phyloP scores from a whole-genome alignment of 345 rosid genomes.

The Acer negundo region DNA sequence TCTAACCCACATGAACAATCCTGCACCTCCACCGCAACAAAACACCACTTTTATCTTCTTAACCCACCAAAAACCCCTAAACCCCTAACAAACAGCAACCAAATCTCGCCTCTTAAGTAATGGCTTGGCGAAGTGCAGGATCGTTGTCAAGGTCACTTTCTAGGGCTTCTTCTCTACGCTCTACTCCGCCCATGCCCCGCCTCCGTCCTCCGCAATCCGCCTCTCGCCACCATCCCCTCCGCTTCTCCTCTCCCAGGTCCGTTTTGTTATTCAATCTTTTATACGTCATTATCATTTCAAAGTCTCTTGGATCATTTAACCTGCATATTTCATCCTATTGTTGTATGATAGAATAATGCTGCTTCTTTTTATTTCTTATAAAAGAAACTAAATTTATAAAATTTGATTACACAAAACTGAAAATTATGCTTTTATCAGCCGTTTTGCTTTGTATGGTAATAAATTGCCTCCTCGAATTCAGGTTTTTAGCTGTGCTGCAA shows the following conservation, averaged over 20 bases:
- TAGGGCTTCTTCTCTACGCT: conserved; percentile 62
- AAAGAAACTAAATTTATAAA: not conserved
- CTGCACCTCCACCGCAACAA: not conserved
- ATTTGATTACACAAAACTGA: not conserved
- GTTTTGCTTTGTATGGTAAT: not conserved
- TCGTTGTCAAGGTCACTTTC: conserved; percentile 57
- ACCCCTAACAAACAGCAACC: conserved; percentile 1
- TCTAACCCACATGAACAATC: not conserved
- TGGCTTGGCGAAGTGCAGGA: conserved; percentile 56
- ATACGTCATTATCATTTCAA: not conserved
- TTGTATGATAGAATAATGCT: not conserved
- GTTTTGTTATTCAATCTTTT: not conserved
- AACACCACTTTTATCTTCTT: not conserved
- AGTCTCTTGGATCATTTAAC: not conserved
- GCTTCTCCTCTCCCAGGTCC: conserved; percentile 70
- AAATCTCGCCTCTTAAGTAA: not conserved
- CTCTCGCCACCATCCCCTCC: conserved; percentile 64
- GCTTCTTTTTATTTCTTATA: not conserved
- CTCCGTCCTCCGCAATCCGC: conserved; percentile 62
- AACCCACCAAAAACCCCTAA: not conserved
- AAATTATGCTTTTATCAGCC: not conserved
- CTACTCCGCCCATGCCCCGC: conserved; percentile 60
- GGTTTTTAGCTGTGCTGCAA: too few relatives aligned
- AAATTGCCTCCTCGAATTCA: not conserved
- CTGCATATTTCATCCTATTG: not conserved